Conservation (phyloP, 139 green algal genomes). For the Mychonastes homosphaera region DNA sequence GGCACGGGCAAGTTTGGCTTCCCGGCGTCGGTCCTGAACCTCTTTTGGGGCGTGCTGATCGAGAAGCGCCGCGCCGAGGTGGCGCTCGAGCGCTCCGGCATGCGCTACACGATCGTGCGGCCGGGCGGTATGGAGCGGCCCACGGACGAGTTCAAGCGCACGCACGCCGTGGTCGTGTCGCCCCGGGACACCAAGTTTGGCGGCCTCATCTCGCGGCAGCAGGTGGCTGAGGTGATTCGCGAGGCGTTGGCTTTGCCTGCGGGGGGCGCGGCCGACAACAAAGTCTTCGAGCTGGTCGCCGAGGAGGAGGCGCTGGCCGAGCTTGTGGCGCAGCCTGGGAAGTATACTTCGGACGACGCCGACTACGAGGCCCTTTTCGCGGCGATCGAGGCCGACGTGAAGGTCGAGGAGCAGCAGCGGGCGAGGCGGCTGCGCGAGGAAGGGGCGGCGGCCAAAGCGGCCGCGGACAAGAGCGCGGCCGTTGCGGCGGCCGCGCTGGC, state of each 20-base stretch:
- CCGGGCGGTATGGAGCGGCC: constrained; percentile 85
- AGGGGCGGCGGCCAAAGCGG: background rate
- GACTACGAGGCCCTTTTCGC: constrained; percentile 77
- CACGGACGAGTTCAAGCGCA: constrained; percentile 79
- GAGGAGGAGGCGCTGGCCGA: constrained; percentile 6
- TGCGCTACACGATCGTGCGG: constrained; percentile 81
- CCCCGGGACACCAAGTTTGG: constrained; percentile 64
- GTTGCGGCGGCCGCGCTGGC: background rate
- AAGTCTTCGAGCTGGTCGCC: constrained; percentile 38
- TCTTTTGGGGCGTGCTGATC: constrained; percentile 80
- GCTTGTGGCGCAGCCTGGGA: background rate
- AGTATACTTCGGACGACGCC: constrained; percentile 32
- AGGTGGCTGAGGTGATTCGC: constrained; percentile 32
- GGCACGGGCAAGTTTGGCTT: constrained; percentile 73
- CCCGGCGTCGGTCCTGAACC: constrained; percentile 53
- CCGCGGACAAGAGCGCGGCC: background rate
- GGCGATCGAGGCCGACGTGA: constrained; percentile 25
- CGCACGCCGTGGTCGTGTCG: constrained; percentile 69
- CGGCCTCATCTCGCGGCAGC: constrained; percentile 67
- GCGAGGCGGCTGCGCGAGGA: background rate
- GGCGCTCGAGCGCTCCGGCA: constrained; percentile 63
- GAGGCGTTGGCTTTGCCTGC: background rate
- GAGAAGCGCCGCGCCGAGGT: constrained; percentile 72
- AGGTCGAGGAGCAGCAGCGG: constrained; percentile 30
- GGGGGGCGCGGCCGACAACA: constrained; percentile 50